Conservation (phyloP, 768 basidiomycete species). For the Macrolepiota albuminosa region DNA sequence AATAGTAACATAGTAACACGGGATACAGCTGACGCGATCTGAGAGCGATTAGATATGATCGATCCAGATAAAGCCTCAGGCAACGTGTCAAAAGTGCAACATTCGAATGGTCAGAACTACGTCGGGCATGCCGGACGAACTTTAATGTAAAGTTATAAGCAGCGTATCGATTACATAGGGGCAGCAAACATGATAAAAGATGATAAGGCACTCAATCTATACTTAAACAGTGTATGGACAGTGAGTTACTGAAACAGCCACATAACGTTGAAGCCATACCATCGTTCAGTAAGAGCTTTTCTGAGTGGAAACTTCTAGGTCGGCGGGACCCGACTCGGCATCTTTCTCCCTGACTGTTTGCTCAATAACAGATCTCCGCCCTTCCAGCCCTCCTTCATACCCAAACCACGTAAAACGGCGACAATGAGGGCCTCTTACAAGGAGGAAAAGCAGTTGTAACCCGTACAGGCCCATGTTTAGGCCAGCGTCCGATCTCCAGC, state of each 20-base stretch:
- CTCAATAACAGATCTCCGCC: slow-evolving; percentile 26
- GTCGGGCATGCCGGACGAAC: not conserved
- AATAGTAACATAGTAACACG: not conserved
- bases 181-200: not conserved
- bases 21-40: not conserved
- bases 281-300: not conserved
- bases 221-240: not conserved
- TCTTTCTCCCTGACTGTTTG: not conserved
- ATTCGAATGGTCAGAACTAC: not conserved
- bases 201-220: not conserved
- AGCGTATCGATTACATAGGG: not conserved
- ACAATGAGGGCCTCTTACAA: slow-evolving; percentile 67
- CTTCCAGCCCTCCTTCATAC: slow-evolving; percentile 51
- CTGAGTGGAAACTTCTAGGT: not conserved
- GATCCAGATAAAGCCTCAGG: not conserved
- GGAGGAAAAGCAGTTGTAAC: slow-evolving; percentile 50
- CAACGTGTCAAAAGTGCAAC: not conserved
- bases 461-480: slow-evolving; percentile 56
- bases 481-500: slow-evolving; percentile 65
- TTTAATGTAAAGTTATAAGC: not conserved
- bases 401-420: slow-evolving; percentile 57
- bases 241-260: not conserved
- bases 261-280: not conserved
- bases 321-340: not conserved
- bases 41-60: not conserved